phyloP scores from a whole-genome alignment of 345 rosid species.

The Sisymbrium irio region DNA sequence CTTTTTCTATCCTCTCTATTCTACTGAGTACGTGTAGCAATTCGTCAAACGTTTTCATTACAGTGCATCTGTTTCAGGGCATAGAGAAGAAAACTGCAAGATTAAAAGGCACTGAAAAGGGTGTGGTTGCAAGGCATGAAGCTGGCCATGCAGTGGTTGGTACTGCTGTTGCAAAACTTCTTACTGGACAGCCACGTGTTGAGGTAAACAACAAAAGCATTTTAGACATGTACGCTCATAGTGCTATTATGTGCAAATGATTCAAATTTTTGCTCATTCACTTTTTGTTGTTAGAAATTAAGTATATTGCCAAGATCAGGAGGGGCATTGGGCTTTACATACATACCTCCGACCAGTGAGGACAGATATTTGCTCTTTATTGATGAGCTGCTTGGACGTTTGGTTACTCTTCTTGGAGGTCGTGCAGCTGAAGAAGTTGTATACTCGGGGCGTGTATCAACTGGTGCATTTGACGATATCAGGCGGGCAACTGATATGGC shows the following conservation, averaged over 20 bases:
- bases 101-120: conserved; percentile 82
- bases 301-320: conserved; percentile 99
- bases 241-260: conserved; percentile 7
- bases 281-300: conserved; percentile 56
- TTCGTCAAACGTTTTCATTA: not conserved
- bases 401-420: conserved; percentile 97
- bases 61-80: conserved; percentile 48
- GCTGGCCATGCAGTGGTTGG: conserved; percentile 99
- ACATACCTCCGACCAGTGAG: conserved; percentile 74
- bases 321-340: conserved; percentile 93
- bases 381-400: conserved; percentile 88
- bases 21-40: not conserved
- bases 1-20: conserved; percentile 22
- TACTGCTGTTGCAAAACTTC: conserved; percentile 88
- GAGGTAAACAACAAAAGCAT: conserved; percentile 52
- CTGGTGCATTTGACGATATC: conserved; percentile 96
- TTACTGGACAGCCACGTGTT: conserved; percentile 86
- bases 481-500: conserved; percentile 95
- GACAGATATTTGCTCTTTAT: conserved; percentile 91
- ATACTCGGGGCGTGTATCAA: conserved; percentile 86
- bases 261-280: not conserved
- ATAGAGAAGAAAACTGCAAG: conserved; percentile 95
- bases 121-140: conserved; percentile 96
- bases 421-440: conserved; percentile 97
- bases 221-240: not conserved